Evolutionary conservation across 2,329 filamentous ascomycete genomes (phyloP), one percentile per base, ranked within the genome.

Genomic region (Cladorrhinum sp.): DNA sequence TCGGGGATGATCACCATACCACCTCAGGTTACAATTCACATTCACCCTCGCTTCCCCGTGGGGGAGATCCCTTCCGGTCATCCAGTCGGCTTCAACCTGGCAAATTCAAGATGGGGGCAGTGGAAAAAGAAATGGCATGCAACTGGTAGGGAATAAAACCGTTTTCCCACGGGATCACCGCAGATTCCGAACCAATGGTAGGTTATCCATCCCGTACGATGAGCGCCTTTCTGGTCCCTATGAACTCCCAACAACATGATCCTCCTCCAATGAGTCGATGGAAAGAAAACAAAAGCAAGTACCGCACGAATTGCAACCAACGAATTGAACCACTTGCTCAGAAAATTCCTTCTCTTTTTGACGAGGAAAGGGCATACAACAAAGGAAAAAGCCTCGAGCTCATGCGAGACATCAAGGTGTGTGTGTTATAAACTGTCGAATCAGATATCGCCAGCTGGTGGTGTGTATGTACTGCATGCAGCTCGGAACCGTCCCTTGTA

Each of bases 391-490:
- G 41, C 18, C 41, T 45, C 18, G 41, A 45, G 10, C 16, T 45
- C n/a, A 18, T 45, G 41, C 41, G 20, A 45, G 41, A 45, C 41
- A 45, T 45, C 41, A 45, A 45, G 41, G n/a, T 45, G 41, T 45
- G n/a, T 45, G 41, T 7, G 8, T 13, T 45, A n/a, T 45, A n/a
- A 45, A 45, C 18, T n/a, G 20, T 45, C 41, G 41, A 45, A 45
- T 45, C 41, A 45, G 41, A 45, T 45, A 45, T 45, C 41, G n/a
- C 41, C 41, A 45, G 41, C 41, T 45, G 41, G 41, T 45, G 41
- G 41, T 45, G n/a, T 18, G 41, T 45, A 45, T 18, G 18, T 22
- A 20, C n/a, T 45, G 62, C 41, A 45, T 45, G 62, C 41, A 45
- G 3, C 3, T 45, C 41, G n/a, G 41, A 45, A 45, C 41, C 41